Conservation (phyloP, 805 yeast genomes). For the Cyberlindnera maritima region DNA sequence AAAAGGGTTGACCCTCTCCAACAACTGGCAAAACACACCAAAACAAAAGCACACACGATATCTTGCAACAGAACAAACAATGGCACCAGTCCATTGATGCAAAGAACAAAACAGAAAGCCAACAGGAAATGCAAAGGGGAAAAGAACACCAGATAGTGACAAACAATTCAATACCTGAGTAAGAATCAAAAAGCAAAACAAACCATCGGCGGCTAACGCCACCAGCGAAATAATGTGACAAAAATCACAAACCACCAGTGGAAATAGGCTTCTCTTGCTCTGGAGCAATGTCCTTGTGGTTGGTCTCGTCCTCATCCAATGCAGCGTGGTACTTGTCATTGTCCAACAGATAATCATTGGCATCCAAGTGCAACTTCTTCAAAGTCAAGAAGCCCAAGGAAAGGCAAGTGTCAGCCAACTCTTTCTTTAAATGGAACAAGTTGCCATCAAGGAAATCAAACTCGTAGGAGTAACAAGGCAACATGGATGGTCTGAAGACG, state of each 20-base stretch:
- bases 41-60: neutral
- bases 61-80: neutral
- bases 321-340: conserved; percentile 17
- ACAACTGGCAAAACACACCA: neutral
- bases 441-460: conserved; percentile 20
- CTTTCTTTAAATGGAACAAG: conserved; percentile 10
- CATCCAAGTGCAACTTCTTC: conserved; percentile 33
- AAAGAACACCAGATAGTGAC: too few relatives aligned
- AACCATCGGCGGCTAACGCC: neutral
- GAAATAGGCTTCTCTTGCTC: too few relatives aligned
- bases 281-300: too few relatives aligned
- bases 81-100: neutral
- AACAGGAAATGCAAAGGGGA: neutral
- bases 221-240: too few relatives aligned
- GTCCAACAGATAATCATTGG: conserved; percentile 31
- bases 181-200: neutral
- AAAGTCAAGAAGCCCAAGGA: conserved; percentile 23
- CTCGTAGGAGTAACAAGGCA: conserved; percentile 25
- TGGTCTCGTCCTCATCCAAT: conserved; percentile 12
- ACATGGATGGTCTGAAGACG: conserved; percentile 23
- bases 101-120: neutral
- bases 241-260: neutral
- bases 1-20: neutral
- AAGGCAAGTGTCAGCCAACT: conserved; percentile 12
- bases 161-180: too few relatives aligned